Evolutionary conservation across 1,139 yeast species (phyloP).

Genomic region (Saccharomyces hybrid): DNA sequence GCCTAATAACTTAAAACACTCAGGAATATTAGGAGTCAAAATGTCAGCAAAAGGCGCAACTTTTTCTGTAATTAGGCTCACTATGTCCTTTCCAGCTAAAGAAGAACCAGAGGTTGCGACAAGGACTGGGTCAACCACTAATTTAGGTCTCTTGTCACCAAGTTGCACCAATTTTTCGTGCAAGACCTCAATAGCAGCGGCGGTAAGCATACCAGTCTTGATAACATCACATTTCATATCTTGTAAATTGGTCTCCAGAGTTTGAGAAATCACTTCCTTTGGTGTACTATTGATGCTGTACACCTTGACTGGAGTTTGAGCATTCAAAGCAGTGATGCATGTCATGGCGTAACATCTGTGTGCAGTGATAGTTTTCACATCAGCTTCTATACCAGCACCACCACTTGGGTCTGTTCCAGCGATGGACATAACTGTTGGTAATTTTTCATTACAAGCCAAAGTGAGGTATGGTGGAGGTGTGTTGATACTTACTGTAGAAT

Average conservation of each 20-base stretch:
- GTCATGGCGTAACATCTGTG: constrained; percentile 77
- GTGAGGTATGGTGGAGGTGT: constrained; percentile 29
- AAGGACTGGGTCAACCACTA: constrained; percentile 79
- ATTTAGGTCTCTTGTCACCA: constrained; percentile 30
- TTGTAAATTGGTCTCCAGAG: constrained; percentile 48
- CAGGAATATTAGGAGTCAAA: constrained; percentile 23
- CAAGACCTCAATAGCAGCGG: background rate
- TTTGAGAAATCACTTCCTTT: constrained; percentile 37
- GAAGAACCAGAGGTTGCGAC: constrained; percentile 68
- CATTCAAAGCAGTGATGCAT: constrained; percentile 74
- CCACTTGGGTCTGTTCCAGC: constrained; percentile 91
- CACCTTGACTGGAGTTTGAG: constrained; percentile 70
- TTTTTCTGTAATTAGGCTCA: constrained; percentile 35
- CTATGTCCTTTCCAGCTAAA: constrained; percentile 44
- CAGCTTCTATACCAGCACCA: constrained; percentile 95
- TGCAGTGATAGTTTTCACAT: constrained; percentile 71
- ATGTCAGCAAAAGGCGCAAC: constrained; percentile 51
- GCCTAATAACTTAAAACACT: constrained; percentile 40
- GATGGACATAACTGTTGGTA: constrained; percentile 47
- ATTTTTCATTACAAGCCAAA: constrained; percentile 15
- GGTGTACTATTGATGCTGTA: constrained; percentile 43
- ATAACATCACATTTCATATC: constrained; percentile 46
- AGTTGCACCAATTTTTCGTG: constrained; percentile 33
- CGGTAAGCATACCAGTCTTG: too few relatives aligned
- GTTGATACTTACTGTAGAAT: constrained; percentile 16